phyloP scores from a whole-genome alignment of 148 eudicot genomes.

The Silene uniflora region DNA sequence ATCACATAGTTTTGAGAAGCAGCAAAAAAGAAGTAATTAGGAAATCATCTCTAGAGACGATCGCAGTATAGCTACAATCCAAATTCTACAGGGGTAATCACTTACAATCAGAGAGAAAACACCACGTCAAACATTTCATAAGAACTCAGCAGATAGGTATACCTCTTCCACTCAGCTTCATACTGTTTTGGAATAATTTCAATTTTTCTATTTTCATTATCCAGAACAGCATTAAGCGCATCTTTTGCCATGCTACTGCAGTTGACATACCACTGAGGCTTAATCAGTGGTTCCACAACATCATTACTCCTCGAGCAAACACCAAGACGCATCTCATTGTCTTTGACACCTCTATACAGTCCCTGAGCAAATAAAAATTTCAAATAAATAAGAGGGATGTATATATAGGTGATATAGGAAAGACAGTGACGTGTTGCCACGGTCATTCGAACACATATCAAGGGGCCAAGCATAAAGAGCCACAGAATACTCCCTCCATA shows the following conservation, averaged over 20 bases:
- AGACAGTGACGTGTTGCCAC: neutral
- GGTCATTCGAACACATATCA: neutral
- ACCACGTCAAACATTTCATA: conserved; percentile 3
- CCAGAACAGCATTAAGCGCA: conserved; percentile 78
- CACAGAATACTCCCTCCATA: neutral
- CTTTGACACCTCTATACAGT: conserved; percentile 68
- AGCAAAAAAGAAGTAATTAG: neutral
- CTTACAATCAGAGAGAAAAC: neutral
- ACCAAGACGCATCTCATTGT: conserved; percentile 94
- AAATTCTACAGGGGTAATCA: neutral
- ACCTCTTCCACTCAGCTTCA: conserved; percentile 98
- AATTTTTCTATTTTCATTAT: conserved; percentile 49
- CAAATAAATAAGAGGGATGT: conserved; percentile 2
- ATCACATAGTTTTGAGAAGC: neutral
- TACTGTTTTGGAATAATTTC: conserved; percentile 85
- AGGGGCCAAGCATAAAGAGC: neutral
- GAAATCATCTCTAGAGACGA: neutral
- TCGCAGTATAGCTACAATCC: neutral
- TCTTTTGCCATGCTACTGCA: conserved; percentile 75
- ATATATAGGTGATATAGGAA: neutral
- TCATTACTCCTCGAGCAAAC: conserved; percentile 86
- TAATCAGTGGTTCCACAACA: conserved; percentile 87
- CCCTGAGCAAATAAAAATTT: conserved; percentile 41
- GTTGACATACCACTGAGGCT: conserved; percentile 96
- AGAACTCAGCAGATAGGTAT: neutral